Conservation (phyloP, 495 filamentous ascomycete genomes). For the Aspergillus mulundensis region DNA sequence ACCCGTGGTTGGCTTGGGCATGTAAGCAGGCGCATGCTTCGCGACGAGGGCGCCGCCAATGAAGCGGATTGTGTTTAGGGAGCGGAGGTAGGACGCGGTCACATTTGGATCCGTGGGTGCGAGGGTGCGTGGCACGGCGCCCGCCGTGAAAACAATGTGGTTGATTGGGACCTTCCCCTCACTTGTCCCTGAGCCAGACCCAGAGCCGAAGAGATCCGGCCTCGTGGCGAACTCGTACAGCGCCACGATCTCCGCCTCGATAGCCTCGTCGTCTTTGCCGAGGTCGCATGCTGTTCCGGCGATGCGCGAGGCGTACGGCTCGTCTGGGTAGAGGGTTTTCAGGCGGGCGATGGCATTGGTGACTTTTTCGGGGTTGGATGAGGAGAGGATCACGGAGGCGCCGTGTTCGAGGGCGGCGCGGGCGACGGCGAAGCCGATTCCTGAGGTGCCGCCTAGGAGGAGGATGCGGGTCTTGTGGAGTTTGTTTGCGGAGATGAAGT, state of each 20-base stretch:
- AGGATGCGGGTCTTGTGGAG: conserved; percentile 38
- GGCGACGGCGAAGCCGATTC: conserved; percentile 55
- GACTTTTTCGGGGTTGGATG: conserved; percentile 44
- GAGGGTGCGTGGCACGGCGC: conserved; percentile 34
- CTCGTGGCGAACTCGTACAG: conserved; percentile 38
- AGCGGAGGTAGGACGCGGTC: conserved; percentile 26
- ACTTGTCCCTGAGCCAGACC: background rate
- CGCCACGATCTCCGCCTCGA: conserved; percentile 42
- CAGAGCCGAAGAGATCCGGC: background rate
- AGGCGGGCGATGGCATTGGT: conserved; percentile 36
- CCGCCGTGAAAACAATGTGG: conserved; percentile 63
- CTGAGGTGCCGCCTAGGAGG: conserved; percentile 52
- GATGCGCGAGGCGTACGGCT: conserved; percentile 27
- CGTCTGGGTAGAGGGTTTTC: conserved; percentile 25
- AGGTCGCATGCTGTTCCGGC: conserved; percentile 51
- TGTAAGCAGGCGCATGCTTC: conserved; percentile 45
- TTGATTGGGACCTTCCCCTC: conserved; percentile 37
- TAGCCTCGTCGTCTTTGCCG: conserved; percentile 22
- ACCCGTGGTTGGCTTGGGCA: conserved; percentile 18
- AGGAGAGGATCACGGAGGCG: conserved; percentile 47
- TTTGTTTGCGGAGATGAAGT: conserved; percentile 17
- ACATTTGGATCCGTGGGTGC: conserved; percentile 36
- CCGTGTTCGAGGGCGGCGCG: conserved; percentile 45
- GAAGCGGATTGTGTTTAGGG: conserved; percentile 46
- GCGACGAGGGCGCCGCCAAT: conserved; percentile 49